These are phyloP conservation scores for Arthrobotrys sinensis DNA, from an alignment of 2,329 filamentous ascomycete species.

Conservation along the genomic window DNA sequence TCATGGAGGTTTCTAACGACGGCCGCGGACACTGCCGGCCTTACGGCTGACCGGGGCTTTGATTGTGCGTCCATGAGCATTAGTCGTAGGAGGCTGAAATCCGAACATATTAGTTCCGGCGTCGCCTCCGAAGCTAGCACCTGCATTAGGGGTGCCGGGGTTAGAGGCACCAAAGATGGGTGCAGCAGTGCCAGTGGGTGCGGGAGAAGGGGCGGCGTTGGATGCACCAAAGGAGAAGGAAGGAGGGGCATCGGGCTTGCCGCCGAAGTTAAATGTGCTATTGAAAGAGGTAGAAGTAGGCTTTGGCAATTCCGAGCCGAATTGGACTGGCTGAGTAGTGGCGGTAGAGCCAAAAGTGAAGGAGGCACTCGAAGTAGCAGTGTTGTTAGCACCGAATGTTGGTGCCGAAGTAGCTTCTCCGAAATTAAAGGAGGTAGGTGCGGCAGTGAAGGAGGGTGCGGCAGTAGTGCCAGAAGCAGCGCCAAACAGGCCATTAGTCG, in stretches of 20 bases:
- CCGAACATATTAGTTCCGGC: slow-evolving; percentile 35
- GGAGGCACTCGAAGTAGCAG: slow-evolving; percentile 44
- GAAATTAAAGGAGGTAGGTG: slow-evolving; percentile 32
- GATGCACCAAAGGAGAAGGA: slow-evolving; percentile 45
- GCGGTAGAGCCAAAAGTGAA: slow-evolving; percentile 59
- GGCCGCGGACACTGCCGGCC: slow-evolving; percentile 50
- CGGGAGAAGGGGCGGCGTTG: slow-evolving; percentile 31
- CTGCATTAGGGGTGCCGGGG: slow-evolving; percentile 25
- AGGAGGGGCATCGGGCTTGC: slow-evolving; percentile 26
- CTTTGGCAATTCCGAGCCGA: slow-evolving; percentile 40
- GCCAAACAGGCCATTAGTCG: slow-evolving; percentile 53
- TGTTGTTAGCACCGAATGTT: slow-evolving; percentile 46
- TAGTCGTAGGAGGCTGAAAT: slow-evolving; percentile 46
- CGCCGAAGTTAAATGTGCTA: slow-evolving; percentile 33
- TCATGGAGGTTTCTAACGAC: slow-evolving; percentile 19
- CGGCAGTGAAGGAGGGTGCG: slow-evolving; percentile 45
- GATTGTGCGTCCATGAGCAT: slow-evolving; percentile 47
- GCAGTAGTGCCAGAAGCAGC: slow-evolving; percentile 49
- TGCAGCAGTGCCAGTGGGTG: slow-evolving; percentile 18
- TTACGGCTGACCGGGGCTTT: slow-evolving; percentile 54
- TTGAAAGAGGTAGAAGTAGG: slow-evolving; percentile 49
- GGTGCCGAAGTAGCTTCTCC: slow-evolving; percentile 30
- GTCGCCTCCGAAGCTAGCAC: slow-evolving; percentile 16
- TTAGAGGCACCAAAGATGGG: slow-evolving; percentile 41
- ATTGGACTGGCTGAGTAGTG: slow-evolving; percentile 44